Percentiles rank a stretch among this genome's conserved stretches.
Conservation (phyloP, 2,329 filamentous ascomycete genomes). For the Diaporthe vaccinii region DNA sequence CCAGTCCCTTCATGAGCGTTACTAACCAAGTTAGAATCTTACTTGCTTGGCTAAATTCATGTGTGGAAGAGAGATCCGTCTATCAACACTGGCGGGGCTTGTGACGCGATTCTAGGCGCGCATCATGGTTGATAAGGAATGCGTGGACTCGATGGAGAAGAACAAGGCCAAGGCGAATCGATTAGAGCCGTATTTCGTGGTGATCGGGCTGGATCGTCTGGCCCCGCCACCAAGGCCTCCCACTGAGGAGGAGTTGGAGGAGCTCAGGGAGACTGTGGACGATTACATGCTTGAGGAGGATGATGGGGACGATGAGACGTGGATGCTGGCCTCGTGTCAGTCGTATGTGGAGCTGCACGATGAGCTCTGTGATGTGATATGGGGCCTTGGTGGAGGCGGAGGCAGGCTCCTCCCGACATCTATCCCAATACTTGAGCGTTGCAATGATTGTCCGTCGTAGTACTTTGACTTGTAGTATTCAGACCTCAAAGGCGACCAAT, state of each 20-base stretch:
- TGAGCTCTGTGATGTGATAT: neutral
- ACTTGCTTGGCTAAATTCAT: no score
- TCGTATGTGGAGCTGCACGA: neutral
- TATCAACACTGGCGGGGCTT: no score
- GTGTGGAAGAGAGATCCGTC: no score
- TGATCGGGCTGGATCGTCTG: neutral
- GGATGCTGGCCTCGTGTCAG: neutral
- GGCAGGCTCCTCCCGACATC: neutral
- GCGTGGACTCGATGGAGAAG: neutral
- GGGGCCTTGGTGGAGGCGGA: constrained; percentile 3
- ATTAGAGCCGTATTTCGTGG: neutral
- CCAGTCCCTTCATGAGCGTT: no score
- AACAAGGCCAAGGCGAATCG: neutral
- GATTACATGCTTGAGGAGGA: neutral
- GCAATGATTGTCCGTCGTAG: neutral
- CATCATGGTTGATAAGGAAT: neutral
- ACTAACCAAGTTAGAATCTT: no score
- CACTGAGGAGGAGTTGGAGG: neutral
- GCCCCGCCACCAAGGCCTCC: neutral
- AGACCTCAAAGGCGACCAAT: neutral
- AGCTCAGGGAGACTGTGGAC: neutral
- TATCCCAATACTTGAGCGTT: neutral
- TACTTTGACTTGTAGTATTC: neutral
- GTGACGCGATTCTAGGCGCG: neutral
- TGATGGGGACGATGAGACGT: neutral